phyloP scores from a whole-genome alignment of 2,329 filamentous ascomycete genomes.

The Aspergillus pseudoglaucus region DNA sequence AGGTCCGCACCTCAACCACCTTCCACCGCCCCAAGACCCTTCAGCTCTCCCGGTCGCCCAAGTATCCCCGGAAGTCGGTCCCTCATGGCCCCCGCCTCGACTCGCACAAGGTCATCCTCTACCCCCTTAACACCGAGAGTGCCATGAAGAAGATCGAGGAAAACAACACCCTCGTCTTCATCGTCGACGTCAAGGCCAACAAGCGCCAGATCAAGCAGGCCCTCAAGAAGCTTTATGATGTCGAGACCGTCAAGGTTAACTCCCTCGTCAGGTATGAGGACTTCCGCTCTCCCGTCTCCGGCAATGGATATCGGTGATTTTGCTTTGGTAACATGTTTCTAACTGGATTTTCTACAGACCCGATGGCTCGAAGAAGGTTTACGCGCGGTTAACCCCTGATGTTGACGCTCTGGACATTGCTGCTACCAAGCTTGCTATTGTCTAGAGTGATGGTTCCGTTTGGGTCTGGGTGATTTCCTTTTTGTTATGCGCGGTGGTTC shows the following conservation, averaged over 20 bases:
- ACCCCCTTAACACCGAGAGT: constrained; percentile 98
- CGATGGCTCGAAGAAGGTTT: constrained; percentile 98
- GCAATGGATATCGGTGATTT: not conserved
- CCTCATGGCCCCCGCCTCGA: constrained; percentile 85
- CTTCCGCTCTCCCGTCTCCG: constrained; percentile 1
- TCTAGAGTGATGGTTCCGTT: constrained; percentile 57
- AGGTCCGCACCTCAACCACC: constrained; percentile 84
- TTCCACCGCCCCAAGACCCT: constrained; percentile 99
- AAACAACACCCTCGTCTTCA: constrained; percentile 99
- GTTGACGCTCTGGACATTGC: constrained; percentile 99
- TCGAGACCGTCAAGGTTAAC: constrained; percentile 98
- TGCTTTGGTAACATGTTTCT: not conserved
- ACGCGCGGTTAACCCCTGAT: constrained; percentile 88
- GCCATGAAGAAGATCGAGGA: constrained; percentile 99
- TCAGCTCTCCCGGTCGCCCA: constrained; percentile 79
- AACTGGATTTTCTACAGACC: constrained; percentile 52
- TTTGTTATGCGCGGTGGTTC: constrained; percentile 36
- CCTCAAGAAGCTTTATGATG: constrained; percentile 98
- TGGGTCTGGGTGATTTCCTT: constrained; percentile 40
- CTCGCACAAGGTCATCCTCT: constrained; percentile 94
- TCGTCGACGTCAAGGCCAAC: constrained; percentile 95
- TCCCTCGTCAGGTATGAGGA: constrained; percentile 78
- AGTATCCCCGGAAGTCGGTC: constrained; percentile 95
- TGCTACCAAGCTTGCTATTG: constrained; percentile 96
- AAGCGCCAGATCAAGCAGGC: constrained; percentile 99